A percentile compares a stretch with the other conserved stretches of the same genome.
These are phyloP conservation scores for Tolypocladium pustulatum DNA, from an alignment of 2,329 filamentous ascomycete genomes.

Conservation along the genomic window DNA sequence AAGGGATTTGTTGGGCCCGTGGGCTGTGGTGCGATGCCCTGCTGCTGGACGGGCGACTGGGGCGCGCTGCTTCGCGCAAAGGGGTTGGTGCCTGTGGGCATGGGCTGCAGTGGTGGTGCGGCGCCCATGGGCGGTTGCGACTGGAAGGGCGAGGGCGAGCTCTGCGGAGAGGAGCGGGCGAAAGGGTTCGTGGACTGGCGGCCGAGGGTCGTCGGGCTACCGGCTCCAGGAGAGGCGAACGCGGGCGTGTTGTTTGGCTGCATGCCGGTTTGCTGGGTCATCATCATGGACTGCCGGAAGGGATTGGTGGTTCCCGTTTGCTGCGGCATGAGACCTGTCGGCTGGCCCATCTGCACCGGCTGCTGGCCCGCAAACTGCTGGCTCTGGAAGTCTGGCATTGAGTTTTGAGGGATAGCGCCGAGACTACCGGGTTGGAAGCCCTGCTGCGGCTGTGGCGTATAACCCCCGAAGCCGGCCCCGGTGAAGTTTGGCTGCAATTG, in stretches of 20 bases:
- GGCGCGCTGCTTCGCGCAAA: constrained; percentile 37
- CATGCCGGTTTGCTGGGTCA: constrained; percentile 43
- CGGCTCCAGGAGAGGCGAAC: constrained; percentile 28
- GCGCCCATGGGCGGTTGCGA: constrained; percentile 6
- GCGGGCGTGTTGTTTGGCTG: constrained; percentile 6
- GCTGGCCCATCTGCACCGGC: constrained; percentile 23
- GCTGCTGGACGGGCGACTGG: constrained; percentile 21
- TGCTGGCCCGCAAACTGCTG: constrained; percentile 11
- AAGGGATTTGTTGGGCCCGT: constrained; percentile 94
- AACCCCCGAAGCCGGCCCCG: constrained; percentile 77
- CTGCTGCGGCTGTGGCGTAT: constrained; percentile 55
- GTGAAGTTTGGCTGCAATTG: constrained; percentile 42
- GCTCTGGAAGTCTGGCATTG: constrained; percentile 38
- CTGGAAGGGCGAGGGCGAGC: constrained; percentile 17
- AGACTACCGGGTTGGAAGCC: constrained; percentile 43
- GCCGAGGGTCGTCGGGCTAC: constrained; percentile 26
- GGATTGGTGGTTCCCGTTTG: constrained; percentile 65
- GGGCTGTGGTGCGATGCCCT: constrained; percentile 57
- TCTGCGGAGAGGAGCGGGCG: constrained; percentile 51
- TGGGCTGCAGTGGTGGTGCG: constrained; percentile 31
- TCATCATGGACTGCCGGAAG: constrained; percentile 85
- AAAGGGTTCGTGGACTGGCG: constrained; percentile 81
- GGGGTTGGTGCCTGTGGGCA: constrained; percentile 48
- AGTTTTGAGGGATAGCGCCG: constrained; percentile 47
- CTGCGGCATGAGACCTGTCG: constrained; percentile 30